Conservation (phyloP, 2,329 filamentous ascomycete genomes). For the Fusarium nygamai region DNA sequence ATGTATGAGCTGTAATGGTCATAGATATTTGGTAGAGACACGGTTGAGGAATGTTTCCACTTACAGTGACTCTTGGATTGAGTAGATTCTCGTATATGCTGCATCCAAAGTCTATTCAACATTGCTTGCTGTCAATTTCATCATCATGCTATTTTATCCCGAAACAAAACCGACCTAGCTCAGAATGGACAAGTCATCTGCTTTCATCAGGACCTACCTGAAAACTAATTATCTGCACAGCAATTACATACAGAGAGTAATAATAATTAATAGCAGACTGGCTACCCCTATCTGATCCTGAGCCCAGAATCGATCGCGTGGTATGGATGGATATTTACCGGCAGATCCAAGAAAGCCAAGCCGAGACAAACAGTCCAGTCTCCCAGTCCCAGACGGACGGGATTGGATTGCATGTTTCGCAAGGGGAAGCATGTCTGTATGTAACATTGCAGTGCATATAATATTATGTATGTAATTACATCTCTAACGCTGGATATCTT, state of each 20-base stretch:
- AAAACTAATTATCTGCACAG: conserved; percentile 3
- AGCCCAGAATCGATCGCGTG: conserved; percentile 19
- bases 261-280: neutral
- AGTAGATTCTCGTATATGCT: neutral
- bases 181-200: neutral
- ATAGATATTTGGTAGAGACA: neutral
- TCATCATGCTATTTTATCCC: conserved; percentile 4
- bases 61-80: neutral
- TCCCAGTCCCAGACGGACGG: neutral
- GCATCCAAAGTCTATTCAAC: neutral
- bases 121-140: conserved; percentile 3
- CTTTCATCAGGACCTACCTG: neutral
- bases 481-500: neutral
- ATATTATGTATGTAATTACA: neutral
- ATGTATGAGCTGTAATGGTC: neutral
- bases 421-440: conserved; percentile 6
- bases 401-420: conserved; percentile 15
- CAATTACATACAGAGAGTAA: neutral
- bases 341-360: conserved; percentile 24
- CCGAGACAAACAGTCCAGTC: neutral
- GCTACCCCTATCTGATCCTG: conserved; percentile 17
- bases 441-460: conserved; percentile 3
- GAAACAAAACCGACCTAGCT: neutral
- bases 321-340: conserved; percentile 9
- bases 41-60: neutral